Evolutionary conservation across 1,284 basidiomycete species (phyloP).

Genomic region (Leccinum subfulvum): DNA sequence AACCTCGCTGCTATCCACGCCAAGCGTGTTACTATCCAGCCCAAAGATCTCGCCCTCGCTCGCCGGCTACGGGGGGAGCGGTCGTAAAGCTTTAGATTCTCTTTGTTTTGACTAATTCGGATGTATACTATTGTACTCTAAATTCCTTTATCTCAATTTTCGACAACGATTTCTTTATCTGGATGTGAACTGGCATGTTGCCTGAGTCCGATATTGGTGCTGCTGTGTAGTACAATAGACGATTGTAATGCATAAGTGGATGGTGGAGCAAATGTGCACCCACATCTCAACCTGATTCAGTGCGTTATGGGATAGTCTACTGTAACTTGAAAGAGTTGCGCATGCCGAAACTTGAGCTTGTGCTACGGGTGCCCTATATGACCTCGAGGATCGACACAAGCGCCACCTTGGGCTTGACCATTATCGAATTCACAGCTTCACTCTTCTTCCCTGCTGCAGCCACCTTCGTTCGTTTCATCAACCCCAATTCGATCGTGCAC

Average conservation of each 20-base stretch:
- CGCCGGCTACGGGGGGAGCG: conserved; percentile 35
- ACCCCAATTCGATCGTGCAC: conserved; percentile 16
- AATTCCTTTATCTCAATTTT: not conserved
- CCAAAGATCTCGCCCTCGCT: conserved; percentile 60
- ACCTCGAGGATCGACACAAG: conserved; percentile 12
- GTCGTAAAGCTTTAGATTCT: conserved; percentile 15
- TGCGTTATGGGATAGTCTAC: not conserved
- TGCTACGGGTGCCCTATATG: not conserved
- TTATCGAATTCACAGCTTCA: not conserved
- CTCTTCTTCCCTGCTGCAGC: not conserved
- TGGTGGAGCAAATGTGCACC: too few relatives aligned
- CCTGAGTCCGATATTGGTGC: not conserved
- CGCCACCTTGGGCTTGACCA: conserved; percentile 20
- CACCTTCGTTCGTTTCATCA: conserved; percentile 11
- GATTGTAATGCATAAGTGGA: too few relatives aligned
- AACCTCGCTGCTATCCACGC: conserved; percentile 76
- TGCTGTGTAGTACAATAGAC: not conserved
- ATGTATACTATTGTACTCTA: conserved; percentile 2
- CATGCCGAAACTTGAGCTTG: not conserved
- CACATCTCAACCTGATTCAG: too few relatives aligned
- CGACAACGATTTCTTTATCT: not conserved
- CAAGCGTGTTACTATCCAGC: conserved; percentile 73
- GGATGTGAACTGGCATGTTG: not conserved
- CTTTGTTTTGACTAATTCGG: not conserved
- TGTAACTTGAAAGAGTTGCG: not conserved